Conservation (phyloP, 2,329 filamentous ascomycete species). For the Fusarium nygamai region DNA sequence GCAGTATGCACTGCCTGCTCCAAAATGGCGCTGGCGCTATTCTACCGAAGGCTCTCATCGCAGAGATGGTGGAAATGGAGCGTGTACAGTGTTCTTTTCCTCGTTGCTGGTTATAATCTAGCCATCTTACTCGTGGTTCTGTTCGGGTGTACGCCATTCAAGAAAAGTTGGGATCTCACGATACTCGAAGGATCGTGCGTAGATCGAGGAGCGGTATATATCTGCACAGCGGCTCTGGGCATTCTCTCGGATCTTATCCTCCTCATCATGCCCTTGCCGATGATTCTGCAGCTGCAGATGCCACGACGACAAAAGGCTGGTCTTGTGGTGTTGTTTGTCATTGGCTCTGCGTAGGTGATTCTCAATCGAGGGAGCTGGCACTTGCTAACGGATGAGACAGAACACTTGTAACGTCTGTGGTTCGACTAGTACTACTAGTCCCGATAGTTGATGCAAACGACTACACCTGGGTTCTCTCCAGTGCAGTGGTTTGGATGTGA, state of each 20-base stretch:
- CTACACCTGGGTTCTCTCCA: conserved; percentile 46
- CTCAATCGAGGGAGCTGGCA: fast-evolving
- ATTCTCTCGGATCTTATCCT: conserved; percentile 59
- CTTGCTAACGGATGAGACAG: conserved; percentile 34
- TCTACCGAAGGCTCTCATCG: conserved; percentile 52
- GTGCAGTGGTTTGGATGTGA: conserved; percentile 45
- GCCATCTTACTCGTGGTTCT: conserved; percentile 49
- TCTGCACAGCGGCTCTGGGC: conserved; percentile 55
- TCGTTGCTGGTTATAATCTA: conserved; percentile 47
- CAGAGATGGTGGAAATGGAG: conserved; percentile 47
- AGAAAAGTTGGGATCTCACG: conserved; percentile 44
- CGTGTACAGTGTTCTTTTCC: conserved; percentile 43
- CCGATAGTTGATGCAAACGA: conserved; percentile 41
- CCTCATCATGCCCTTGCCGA: conserved; percentile 57
- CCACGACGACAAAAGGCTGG: conserved; percentile 58
- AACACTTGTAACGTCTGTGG: conserved; percentile 50
- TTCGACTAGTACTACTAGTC: conserved; percentile 47
- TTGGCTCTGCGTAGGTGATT: conserved; percentile 51
- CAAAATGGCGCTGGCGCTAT: conserved; percentile 52
- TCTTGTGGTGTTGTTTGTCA: conserved; percentile 55
- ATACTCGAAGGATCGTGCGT: conserved; percentile 53
- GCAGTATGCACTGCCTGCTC: conserved; percentile 45
- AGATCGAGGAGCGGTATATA: conserved; percentile 41
- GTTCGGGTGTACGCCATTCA: conserved; percentile 52
- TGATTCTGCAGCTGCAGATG: conserved; percentile 57